These are phyloP conservation scores for Magnusiomyces tetraspermus DNA, from an alignment of 1,139 yeast genomes.

Conservation along the genomic window DNA sequence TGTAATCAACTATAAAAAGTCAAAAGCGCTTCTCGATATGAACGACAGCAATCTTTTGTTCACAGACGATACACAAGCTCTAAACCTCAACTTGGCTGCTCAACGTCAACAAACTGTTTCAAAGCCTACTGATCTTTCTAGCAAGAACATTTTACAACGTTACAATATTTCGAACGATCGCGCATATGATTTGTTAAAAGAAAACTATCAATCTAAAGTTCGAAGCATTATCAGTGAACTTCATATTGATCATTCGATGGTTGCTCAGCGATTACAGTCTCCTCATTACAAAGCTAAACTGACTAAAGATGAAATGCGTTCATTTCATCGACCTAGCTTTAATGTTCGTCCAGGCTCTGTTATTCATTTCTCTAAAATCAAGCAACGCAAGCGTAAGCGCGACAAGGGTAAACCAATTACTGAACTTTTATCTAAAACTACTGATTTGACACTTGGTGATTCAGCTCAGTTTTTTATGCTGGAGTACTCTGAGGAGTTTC, in stretches of 20 bases:
- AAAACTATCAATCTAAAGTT: slow-evolving; percentile 82
- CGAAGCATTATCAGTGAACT: slow-evolving; percentile 89
- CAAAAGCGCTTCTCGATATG: slow-evolving; percentile 57
- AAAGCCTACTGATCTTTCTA: background rate
- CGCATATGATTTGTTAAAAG: slow-evolving; percentile 72
- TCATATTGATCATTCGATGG: slow-evolving; percentile 82
- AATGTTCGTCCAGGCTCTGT: slow-evolving; percentile 68
- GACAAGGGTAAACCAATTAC: slow-evolving; percentile 76
- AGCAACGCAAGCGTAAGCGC: slow-evolving; percentile 76
- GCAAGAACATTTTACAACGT: slow-evolving; percentile 28
- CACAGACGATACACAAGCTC: slow-evolving; percentile 36
- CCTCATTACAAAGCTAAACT: slow-evolving; percentile 84
- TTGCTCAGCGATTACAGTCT: slow-evolving; percentile 77
- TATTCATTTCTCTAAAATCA: slow-evolving; percentile 65
- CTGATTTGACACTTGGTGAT: slow-evolving; percentile 79
- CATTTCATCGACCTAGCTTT: slow-evolving; percentile 74
- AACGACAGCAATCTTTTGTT: slow-evolving; percentile 77
- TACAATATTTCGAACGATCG: slow-evolving; percentile 84
- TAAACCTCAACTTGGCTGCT: background rate
- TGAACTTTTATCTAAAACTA: slow-evolving; percentile 60
- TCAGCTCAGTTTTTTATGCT: slow-evolving; percentile 65
- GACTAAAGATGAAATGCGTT: slow-evolving; percentile 58
- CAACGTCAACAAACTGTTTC: background rate
- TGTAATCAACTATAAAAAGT: slow-evolving; percentile 35
- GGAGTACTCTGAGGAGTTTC: slow-evolving; percentile 89